These are phyloP conservation scores for Waltiozyma sp. DNA, from an alignment of 1,139 yeast species.

Conservation along the genomic window DNA sequence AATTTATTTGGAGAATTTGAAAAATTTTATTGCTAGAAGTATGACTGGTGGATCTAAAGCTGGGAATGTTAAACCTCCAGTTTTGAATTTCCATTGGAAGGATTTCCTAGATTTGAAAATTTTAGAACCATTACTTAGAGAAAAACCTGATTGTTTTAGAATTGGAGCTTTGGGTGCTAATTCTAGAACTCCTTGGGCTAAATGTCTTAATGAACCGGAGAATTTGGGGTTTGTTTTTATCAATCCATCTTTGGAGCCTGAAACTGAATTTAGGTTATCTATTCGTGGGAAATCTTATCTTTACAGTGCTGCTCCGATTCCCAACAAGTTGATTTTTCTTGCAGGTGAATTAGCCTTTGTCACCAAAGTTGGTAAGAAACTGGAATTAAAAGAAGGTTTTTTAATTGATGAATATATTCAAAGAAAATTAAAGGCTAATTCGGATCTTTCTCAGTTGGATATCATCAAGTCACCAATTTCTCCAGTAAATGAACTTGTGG, in stretches of 20 bases:
- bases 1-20: slow-evolving; percentile 21
- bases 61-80: slow-evolving; percentile 18
- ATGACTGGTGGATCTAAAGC: slow-evolving; percentile 16
- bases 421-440: slow-evolving; percentile 14
- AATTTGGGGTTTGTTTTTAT: slow-evolving; percentile 23
- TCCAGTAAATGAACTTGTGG: slow-evolving; percentile 15
- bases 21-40: slow-evolving; percentile 19
- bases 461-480: slow-evolving; percentile 20
- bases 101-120: slow-evolving; percentile 26
- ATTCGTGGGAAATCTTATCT: slow-evolving; percentile 25
- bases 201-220: slow-evolving; percentile 24
- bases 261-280: slow-evolving; percentile 23
- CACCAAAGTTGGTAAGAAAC: slow-evolving; percentile 20
- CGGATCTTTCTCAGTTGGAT: slow-evolving; percentile 15
- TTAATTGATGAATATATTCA: slow-evolving; percentile 23
- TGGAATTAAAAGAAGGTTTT: slow-evolving; percentile 19
- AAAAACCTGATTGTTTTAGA: slow-evolving; percentile 27
- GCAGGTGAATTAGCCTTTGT: slow-evolving; percentile 27
- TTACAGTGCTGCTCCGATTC: slow-evolving; percentile 23
- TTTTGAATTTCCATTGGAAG: slow-evolving; percentile 25
- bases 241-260: slow-evolving; percentile 22
- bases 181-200: slow-evolving; percentile 26
- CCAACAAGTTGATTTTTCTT: slow-evolving; percentile 22
- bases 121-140: slow-evolving; percentile 21
- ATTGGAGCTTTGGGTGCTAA: slow-evolving; percentile 27